phyloP scores from a whole-genome alignment of 805 yeast species.

The Lipomyces starkeyi region DNA sequence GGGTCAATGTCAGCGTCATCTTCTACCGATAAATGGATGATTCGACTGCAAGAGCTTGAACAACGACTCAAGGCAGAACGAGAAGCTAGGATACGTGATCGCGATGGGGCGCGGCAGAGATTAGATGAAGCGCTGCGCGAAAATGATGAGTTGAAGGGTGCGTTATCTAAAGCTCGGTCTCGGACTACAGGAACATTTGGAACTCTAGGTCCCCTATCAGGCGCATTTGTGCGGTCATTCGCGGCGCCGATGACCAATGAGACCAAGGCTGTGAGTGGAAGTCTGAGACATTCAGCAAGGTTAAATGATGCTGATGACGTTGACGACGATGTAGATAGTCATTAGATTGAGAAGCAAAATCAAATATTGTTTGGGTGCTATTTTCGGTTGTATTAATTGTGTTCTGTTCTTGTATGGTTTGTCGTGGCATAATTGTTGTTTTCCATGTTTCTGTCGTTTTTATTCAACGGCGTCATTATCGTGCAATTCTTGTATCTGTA shows the following conservation, averaged over 20 bases:
- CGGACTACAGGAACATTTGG: slow-evolving; percentile 20
- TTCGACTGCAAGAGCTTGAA: slow-evolving; percentile 38
- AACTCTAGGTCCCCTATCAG: slow-evolving; percentile 13
- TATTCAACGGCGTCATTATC: neutral
- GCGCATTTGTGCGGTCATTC: slow-evolving; percentile 21
- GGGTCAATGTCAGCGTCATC: slow-evolving; percentile 10
- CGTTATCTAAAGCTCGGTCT: slow-evolving; percentile 16
- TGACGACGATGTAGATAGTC: slow-evolving; percentile 24
- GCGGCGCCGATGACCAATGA: slow-evolving; percentile 7
- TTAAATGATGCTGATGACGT: slow-evolving; percentile 12
- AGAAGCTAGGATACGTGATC: slow-evolving; percentile 39
- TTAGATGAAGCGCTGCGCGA: slow-evolving; percentile 34
- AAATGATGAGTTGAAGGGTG: slow-evolving; percentile 18
- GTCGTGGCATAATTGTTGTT: neutral
- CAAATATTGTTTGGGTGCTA: neutral
- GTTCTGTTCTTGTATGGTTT: neutral
- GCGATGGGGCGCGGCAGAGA: slow-evolving; percentile 39
- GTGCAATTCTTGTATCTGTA: slow-evolving; percentile 1
- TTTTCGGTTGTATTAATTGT: slow-evolving; percentile 1
- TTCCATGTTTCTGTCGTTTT: neutral
- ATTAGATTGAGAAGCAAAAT: neutral
- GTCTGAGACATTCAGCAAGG: neutral
- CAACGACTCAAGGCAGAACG: slow-evolving; percentile 40
- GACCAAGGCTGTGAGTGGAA: neutral
- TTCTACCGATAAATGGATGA: slow-evolving; percentile 31